Base-by-base conservation (phyloP, 2,329 filamentous ascomycete species). In the Aspergillus sp. region DNA sequence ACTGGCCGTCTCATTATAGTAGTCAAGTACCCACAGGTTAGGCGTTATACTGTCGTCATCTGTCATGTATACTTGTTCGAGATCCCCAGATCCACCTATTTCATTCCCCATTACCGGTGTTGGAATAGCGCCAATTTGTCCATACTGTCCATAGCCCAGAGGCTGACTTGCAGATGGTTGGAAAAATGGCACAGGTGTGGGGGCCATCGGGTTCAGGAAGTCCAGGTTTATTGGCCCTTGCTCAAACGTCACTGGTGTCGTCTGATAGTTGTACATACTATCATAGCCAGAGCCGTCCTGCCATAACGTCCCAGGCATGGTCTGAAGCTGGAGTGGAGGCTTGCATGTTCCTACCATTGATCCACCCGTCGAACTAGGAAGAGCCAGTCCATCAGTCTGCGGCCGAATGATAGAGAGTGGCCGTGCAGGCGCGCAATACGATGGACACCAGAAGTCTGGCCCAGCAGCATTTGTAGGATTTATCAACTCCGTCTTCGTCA, bases 11-110 rank as follows among this genome's bases (percentile, higher is more conserved):
- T 50, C 48, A 41, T 50, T 39, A 24, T 36, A 50, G 20, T 36
- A 50, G 48, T 50, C 48, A 50, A 50, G 48, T n/a, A 50, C n/a
- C 48, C 48, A 50, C 48, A 50, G 22, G 48, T 50, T 39, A 50
- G 48, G 32, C 39, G 34, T 6, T 5, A 20, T 22, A 18, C 13
- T 44, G n/a, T 44, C 48, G 48, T 50, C 48, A 9, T 50, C 48
- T 39, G 26, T 22, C 48, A 50, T 30, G 48, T 50, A 50, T 50
- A 50, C 34, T 50, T 50, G 32, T 17, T 34, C 32, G n/a, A 36
- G 39, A 18, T 38, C 48, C 11, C 13, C 20, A 15, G 34, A 4
- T 3, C 32, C 8, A 20, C 12, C 11, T 15, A 50, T 41, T 34
- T 39, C 48, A 38, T 17, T 50, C n/a, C 18, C 48, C 15, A 50